Evolutionary conservation across 2,329 filamentous ascomycete genomes (phyloP).

Genomic region (Penicillium sp.): DNA sequence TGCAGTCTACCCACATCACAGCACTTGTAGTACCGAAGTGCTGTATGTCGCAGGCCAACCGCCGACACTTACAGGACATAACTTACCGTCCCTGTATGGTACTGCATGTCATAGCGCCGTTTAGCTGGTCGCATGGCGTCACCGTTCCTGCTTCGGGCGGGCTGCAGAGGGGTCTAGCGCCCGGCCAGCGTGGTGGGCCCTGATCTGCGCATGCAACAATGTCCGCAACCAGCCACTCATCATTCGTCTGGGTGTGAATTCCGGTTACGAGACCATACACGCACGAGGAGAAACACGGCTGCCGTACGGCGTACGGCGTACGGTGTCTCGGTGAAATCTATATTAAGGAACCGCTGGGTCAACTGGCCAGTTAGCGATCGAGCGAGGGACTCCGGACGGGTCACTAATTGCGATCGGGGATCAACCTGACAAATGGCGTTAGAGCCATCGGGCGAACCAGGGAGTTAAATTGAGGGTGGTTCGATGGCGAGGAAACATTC

Average conservation of each 20-base stretch:
- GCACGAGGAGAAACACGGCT: background rate
- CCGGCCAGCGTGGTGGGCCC: slow-evolving; percentile 22
- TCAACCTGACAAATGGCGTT: slow-evolving; percentile 6
- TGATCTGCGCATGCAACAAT: slow-evolving; percentile 23
- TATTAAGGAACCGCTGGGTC: background rate
- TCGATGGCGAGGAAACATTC: background rate
- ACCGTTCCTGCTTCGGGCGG: slow-evolving; percentile 27
- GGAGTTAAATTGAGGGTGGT: background rate
- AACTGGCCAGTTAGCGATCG: background rate
- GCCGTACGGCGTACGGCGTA: background rate
- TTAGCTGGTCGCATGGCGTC: slow-evolving; percentile 24
- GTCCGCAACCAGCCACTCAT: slow-evolving; percentile 7
- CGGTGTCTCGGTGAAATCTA: background rate
- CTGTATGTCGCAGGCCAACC: background rate
- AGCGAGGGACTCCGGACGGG: background rate
- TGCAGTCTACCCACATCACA: background rate
- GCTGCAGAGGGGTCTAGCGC: slow-evolving; percentile 24
- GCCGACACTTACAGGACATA: background rate
- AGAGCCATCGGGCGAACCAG: background rate
- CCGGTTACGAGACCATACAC: slow-evolving; percentile 13
- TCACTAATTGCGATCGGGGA: background rate
- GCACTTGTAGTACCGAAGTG: too few relatives aligned
- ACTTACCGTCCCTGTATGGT: slow-evolving; percentile 11
- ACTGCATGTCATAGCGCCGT: slow-evolving; percentile 25
- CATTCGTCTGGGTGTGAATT: background rate